Conservation (phyloP, 2,329 filamentous ascomycete genomes). For the Mollisiaceae sp. region DNA sequence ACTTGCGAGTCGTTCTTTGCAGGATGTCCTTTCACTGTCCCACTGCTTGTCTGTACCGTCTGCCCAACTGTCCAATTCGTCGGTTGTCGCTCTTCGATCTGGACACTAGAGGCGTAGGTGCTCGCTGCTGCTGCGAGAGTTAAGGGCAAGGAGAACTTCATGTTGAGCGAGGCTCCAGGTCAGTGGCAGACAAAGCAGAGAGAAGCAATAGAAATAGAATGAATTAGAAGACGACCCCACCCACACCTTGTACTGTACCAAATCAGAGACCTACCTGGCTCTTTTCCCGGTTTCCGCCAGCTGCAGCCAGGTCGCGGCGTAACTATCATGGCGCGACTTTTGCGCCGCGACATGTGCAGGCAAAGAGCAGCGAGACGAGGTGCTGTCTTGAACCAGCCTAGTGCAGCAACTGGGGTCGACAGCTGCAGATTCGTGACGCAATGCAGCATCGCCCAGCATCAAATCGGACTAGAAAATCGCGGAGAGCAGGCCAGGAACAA, state of each 20-base stretch:
- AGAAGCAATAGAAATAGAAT: background rate
- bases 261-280: background rate
- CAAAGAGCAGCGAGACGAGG: background rate
- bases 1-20: conserved; percentile 32
- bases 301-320: background rate
- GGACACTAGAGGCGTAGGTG: background rate
- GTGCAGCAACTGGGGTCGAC: background rate
- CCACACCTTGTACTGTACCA: background rate
- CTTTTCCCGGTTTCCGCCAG: background rate
- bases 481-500: background rate
- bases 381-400: background rate
- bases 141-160: conserved; percentile 20
- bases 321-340: background rate
- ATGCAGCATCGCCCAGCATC: background rate
- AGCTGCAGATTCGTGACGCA: background rate
- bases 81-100: conserved; percentile 16
- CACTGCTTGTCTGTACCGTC: conserved; percentile 38
- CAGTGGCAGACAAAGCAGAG: background rate
- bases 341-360: background rate
- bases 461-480: background rate
- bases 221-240: background rate
- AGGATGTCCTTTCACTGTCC: conserved; percentile 37
- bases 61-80: conserved; percentile 38
- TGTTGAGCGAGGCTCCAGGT: background rate
- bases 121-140: background rate